These are phyloP conservation scores for Malassezia nana DNA, from an alignment of 1,284 basidiomycete species.

Conservation along the genomic window DNA sequence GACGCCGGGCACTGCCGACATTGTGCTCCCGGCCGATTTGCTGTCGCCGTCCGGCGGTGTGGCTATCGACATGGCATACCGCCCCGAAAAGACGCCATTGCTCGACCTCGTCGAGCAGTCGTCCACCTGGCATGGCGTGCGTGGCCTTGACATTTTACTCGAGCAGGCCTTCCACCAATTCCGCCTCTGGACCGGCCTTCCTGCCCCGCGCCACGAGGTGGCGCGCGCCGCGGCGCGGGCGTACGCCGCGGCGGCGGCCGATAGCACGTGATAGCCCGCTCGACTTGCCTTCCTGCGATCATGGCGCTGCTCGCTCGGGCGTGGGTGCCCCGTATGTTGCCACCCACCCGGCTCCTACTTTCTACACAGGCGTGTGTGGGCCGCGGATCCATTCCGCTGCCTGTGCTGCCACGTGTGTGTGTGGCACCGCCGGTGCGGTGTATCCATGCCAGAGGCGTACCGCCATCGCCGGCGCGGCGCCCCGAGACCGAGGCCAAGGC, in stretches of 20 bases:
- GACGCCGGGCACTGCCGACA: conserved; percentile 18
- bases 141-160: conserved; percentile 40
- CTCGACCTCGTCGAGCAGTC: conserved; percentile 23
- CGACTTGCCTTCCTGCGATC: not conserved
- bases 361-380: not conserved
- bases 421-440: not conserved
- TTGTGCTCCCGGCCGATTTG: conserved; percentile 28
- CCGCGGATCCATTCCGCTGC: not conserved
- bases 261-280: not conserved
- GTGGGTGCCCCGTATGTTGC: not conserved
- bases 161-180: conserved; percentile 46
- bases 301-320: not conserved
- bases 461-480: not conserved
- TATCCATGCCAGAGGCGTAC: not conserved
- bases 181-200: conserved; percentile 34
- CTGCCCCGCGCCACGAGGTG: conserved; percentile 29
- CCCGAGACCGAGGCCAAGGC: not conserved
- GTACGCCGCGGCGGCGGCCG: conserved; percentile 18
- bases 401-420: not conserved
- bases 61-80: conserved; percentile 47
- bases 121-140: conserved; percentile 27
- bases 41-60: conserved; percentile 34
- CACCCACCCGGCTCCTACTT: not conserved
- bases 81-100: conserved; percentile 37
- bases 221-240: conserved; percentile 28